These are phyloP conservation scores for Serendipita sp. DNA, from an alignment of 1,284 basidiomycete species.

Conservation along the genomic window DNA sequence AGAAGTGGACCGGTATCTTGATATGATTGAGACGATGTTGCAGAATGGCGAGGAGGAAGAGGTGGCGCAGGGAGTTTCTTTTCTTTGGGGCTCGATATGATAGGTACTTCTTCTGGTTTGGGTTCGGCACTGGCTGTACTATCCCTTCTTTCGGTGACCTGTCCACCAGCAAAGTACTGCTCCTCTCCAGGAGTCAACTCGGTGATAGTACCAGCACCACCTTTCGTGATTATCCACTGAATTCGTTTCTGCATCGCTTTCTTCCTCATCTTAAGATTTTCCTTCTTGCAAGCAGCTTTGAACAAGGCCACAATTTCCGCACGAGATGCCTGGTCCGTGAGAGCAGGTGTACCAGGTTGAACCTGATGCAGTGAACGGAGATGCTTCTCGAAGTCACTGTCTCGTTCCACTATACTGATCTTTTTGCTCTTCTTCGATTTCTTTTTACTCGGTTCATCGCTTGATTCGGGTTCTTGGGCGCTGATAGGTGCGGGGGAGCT, in stretches of 20 bases:
- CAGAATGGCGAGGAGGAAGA: neutral
- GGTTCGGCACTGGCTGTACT: too few relatives aligned
- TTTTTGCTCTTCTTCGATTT: neutral
- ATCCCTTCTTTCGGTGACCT: neutral
- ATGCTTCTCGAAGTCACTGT: neutral
- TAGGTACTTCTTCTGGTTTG: too few relatives aligned
- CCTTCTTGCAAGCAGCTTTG: neutral
- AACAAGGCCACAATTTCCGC: neutral
- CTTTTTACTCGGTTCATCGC: neutral
- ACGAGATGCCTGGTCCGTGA: neutral
- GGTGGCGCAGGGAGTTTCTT: neutral
- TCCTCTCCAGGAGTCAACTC: neutral
- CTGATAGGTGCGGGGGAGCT: neutral
- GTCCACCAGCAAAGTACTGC: neutral
- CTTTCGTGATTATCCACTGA: constrained; percentile 4
- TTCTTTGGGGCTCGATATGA: too few relatives aligned
- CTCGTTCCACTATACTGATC: neutral
- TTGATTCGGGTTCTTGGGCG: neutral
- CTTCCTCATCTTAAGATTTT: neutral
- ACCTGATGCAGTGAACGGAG: neutral
- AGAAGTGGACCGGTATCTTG: neutral
- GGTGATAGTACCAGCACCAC: neutral
- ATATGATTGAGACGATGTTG: neutral
- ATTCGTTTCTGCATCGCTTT: neutral
- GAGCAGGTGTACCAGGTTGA: neutral